phyloP scores from a whole-genome alignment of 257 asterid genomes.

The Ilex aquifolium region DNA sequence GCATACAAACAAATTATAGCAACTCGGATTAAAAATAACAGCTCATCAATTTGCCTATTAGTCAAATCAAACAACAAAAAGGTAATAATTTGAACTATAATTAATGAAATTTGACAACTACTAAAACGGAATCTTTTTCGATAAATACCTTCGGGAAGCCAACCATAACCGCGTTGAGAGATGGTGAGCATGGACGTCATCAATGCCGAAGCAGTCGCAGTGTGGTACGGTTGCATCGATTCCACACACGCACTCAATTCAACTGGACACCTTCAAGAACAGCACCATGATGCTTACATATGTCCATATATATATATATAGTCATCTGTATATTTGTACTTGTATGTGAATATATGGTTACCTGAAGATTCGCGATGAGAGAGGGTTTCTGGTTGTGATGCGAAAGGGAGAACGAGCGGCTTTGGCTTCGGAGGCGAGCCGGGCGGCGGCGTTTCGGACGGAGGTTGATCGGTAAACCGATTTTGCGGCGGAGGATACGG shows the following conservation, averaged over 20 bases:
- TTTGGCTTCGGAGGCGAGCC: conserved; percentile 11
- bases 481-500: conserved; percentile 15
- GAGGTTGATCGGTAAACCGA: conserved; percentile 19
- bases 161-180: conserved; percentile 21
- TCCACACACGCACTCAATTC: conserved; percentile 20
- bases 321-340: background rate
- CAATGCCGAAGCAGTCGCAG: conserved; percentile 22
- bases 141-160: conserved; percentile 24
- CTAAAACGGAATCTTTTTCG: background rate
- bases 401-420: conserved; percentile 13
- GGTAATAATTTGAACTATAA: no score
- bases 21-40: background rate
- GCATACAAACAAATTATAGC: background rate
- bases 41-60: background rate
- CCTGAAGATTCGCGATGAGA: conserved; percentile 21
- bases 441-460: conserved; percentile 11
- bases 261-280: conserved; percentile 19
- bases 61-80: background rate
- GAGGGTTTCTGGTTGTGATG: conserved; percentile 14
- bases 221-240: conserved; percentile 24
- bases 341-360: background rate
- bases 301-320: background rate
- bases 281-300: background rate
- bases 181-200: conserved; percentile 24
- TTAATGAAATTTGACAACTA: no score